Base-by-base conservation (phyloP, 192 early-diverging fungal species). In the Coemansia sp. region DNA sequence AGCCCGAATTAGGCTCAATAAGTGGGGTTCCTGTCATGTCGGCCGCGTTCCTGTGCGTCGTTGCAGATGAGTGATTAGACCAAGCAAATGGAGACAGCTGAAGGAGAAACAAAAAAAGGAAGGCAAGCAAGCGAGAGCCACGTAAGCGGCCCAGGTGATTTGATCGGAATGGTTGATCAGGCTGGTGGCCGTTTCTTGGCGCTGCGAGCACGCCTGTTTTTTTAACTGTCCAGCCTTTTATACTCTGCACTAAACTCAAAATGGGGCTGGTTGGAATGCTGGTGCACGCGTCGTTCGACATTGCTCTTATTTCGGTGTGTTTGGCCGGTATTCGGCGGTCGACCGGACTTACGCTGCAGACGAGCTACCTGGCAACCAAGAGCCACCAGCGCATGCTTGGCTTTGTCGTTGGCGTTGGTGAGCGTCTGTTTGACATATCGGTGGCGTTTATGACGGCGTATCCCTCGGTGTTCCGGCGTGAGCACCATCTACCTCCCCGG, bases 251-350 rank as follows among this genome's bases (percentile, higher is more conserved):
- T n/a, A 29, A 17, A 14, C 5, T 9, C 31, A 55, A 31, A 52
- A 75, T 75, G 71, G 71, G 71, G 9, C 49, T 75, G 20, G 14
- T 75, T 50, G 64, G 71, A 15, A 64, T 50, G 15, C 60, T 75
- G 2, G 26, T 53, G 28, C 71, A 75, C 21, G 64, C 64, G 2
- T 67, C 71, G 1, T 63, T 75, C 50, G 71, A 67, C 11, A 17
- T 67, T 49, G 55, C 54, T 4, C 71, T 75, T 36, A 56, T 75
- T 39, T 51, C 71, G 3, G 40, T 75, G 41, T 67, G 64, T 34
- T 60, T 75, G 41, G 64, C 71, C 19, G 71, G 71, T n/a, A 75
- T 75, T 25, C 71, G 71, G 23, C 71, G 71, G 30, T 62, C 71
- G 1, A 75, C 71, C 1, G 71, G 71, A 11, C 52, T 75, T 14